Evolutionary conservation across 768 basidiomycete species (phyloP).

Genomic region (Exsudoporus frostii): DNA sequence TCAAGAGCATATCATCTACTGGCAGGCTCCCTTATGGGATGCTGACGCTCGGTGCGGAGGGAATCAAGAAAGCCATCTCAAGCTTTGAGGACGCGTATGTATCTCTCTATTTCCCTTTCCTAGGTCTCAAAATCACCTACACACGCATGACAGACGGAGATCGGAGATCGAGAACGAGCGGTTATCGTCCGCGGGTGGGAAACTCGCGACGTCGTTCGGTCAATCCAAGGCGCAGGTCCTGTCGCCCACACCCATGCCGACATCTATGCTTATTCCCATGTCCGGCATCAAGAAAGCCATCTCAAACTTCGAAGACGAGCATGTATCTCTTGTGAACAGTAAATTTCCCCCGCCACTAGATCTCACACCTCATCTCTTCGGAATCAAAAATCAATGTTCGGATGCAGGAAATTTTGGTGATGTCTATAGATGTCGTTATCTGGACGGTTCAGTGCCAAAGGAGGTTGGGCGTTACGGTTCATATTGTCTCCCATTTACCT

Average conservation of each 20-base stretch:
- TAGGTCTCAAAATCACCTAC: too few species aligned
- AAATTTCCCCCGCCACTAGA: background rate
- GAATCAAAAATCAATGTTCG: background rate
- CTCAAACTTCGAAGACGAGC: too few species aligned
- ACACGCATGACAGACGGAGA: too few species aligned
- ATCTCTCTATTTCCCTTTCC: background rate
- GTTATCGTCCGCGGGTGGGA: too few species aligned
- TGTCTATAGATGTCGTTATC: constrained; percentile 10
- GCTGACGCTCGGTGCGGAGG: constrained; percentile 85
- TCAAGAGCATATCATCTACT: constrained; percentile 89
- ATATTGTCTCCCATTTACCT: background rate
- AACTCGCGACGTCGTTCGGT: too few species aligned
- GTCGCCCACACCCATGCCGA: too few species aligned
- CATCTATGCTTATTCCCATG: too few species aligned
- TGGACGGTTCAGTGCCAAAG: background rate
- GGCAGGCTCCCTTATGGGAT: constrained; percentile 77
- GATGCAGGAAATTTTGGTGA: constrained; percentile 15
- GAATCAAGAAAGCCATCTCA: constrained; percentile 90
- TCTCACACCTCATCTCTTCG: constrained; percentile 6
- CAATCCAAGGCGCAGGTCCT: too few species aligned
- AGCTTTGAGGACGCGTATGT: constrained; percentile 96
- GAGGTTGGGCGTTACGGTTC: background rate
- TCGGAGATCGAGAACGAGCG: constrained; percentile 99
- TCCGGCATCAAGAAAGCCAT: too few species aligned
- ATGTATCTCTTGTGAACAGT: background rate